Evolutionary conservation across 2,329 filamentous ascomycete genomes (phyloP), one percentile per base, ranked within the genome.

Genomic region (Aspergillus brasiliensis): DNA sequence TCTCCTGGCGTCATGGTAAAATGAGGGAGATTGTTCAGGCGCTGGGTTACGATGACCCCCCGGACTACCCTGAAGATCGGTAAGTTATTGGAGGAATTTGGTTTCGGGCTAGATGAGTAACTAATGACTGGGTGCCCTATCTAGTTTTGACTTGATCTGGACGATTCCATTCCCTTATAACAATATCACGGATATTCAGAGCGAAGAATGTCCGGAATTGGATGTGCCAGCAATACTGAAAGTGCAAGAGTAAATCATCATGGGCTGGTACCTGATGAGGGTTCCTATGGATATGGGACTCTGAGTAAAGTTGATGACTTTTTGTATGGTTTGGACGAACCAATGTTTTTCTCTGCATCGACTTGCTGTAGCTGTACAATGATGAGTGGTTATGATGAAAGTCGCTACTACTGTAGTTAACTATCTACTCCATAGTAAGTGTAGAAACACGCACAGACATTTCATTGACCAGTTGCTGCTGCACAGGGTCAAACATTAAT

Each of bases 111-210:
- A 17, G 51, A 15, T 13, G 23, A 8, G 11, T 28, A 46, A 21
- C 40, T 55, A 31, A 27, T n/a, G 51, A 37, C 13, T 34, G 31
- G 11, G 11, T 34, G 15, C 17, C 19, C 15, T 31, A 21, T 21
- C 3, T 48, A 73, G 71, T 19, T 73, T 67, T 37, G 71, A 73
- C 40, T 38, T 73, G 5, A 69, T 72, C 27, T 73, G 71, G 71
- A 73, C 66, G 1, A 65, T 69, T 40, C 69, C 70, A 4, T 69
- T 60, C 46, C 70, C 71, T 3, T 73, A 70, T 59, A 40, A 65
- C 19, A 66, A 67, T n/a, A 59, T 73, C 31, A 72, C 68, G 5
- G 57, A 64, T 23, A 59, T 71, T 11, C 34, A 55, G 28, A 70
- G 68, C 11, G 71, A 73, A 49, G 38, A 56, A 2, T 73, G 71